A percentile compares a stretch with the other conserved stretches of the same genome.
These are phyloP conservation scores for Pleurotus sapidus DNA, from an alignment of 768 basidiomycete species.

Conservation along the genomic window DNA sequence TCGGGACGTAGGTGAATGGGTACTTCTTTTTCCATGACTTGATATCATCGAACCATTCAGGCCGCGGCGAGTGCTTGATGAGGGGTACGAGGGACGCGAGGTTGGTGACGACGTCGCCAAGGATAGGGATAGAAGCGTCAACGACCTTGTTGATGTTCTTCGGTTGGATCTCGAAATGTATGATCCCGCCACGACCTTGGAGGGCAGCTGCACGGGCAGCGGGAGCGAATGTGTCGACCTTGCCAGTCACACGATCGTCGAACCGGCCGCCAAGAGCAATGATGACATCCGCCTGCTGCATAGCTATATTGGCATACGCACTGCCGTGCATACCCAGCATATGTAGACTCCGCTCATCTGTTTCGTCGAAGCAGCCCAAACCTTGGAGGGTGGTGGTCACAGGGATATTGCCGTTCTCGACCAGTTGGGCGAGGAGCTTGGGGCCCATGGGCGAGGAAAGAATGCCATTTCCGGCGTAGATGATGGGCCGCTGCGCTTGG, in stretches of 20 bases:
- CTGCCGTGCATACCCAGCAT: conserved; percentile 99
- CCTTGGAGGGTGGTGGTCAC: conserved; percentile 97
- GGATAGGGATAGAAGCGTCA: conserved; percentile 88
- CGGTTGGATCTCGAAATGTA: conserved; percentile 98
- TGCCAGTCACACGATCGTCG: conserved; percentile 97
- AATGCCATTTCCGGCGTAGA: conserved; percentile 93
- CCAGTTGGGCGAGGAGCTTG: conserved; percentile 71
- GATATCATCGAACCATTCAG: conserved; percentile 83
- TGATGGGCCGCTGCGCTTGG: conserved; percentile 82
- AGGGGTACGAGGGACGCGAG: conserved; percentile 79
- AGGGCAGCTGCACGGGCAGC: conserved; percentile 83
- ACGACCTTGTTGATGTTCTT: conserved; percentile 99
- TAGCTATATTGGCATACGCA: conserved; percentile 96
- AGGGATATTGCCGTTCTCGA: conserved; percentile 88
- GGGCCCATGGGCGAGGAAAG: conserved; percentile 82
- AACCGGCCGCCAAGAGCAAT: conserved; percentile 96
- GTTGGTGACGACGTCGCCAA: conserved; percentile 90
- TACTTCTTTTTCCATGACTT: conserved; percentile 81
- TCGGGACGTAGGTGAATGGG: conserved; percentile 85
- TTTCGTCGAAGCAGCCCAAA: conserved; percentile 94
- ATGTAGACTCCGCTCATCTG: conserved; percentile 79
- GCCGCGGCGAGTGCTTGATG: conserved; percentile 61
- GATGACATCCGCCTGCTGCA: conserved; percentile 97
- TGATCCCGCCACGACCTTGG: conserved; percentile 90
- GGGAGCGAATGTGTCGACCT: conserved; percentile 86